Evolutionary conservation across 768 basidiomycete genomes (phyloP), one percentile per base, ranked within the genome.

Genomic region (Mycena amicta): DNA sequence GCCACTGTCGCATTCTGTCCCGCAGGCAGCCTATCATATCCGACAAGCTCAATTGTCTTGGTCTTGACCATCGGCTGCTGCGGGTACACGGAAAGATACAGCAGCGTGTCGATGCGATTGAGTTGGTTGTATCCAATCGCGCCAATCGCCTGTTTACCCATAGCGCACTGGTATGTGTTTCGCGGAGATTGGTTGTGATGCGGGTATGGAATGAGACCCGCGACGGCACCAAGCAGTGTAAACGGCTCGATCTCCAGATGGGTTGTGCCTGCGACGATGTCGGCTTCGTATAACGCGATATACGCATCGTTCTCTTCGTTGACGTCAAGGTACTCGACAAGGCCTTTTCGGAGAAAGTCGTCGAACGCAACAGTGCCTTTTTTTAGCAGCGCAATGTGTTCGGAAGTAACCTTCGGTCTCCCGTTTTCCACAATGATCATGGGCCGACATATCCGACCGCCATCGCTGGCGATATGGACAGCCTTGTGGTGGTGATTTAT

Each of bases 21-120:
- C 4, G 97, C 97, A 4, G 97, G 97, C 4, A 99, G 83, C 60
- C 89, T 89, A 74, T 99, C 95, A 70, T 98, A 99, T 2, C 95
- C 96, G 55, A 98, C 84, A 53, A 99, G 75, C 71, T 99, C 97
- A 56, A 98, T 99, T 2, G 97, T 97, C 74, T 95, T 95, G 5
- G 97, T 97, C 74, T 98, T 98, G 60, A 98, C 95, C 96, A 99
- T 97, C 2, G 97, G 97, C 67, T 98, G 93, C 70, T 99, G 97
- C 23, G 97, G 97, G 67, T 99, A 99, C 11, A 98, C 95, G 31
- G 93, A 90, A 51, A 99, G 83, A 74, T 99, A 99, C n/a, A 99
- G 81, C 37, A 99, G 83, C 0, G 97, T 99, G 72, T 99, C 97
- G 70, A 99, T 98, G 45, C 97, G 86, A 69, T 94, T 93, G 64